Evolutionary conservation across 441 rosid species (phyloP).

Genomic region (Metrosideros polymorpha): DNA sequence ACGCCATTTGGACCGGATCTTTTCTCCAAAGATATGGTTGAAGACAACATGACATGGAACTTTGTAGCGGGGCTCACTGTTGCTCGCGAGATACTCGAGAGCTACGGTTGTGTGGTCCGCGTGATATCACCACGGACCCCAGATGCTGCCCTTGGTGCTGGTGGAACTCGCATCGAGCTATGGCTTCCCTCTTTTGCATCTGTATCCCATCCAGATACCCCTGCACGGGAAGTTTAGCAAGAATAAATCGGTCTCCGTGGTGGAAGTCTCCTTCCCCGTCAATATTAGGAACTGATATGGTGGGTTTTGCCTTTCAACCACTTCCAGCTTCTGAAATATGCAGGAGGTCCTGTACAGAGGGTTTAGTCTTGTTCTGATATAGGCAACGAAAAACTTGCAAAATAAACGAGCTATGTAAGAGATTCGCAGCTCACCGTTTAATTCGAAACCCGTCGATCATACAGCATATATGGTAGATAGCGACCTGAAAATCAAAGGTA

Average conservation of each 20-base stretch:
- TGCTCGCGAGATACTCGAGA: conserved; percentile 85
- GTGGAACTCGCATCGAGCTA: conserved; percentile 77
- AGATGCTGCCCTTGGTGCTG: conserved; percentile 60
- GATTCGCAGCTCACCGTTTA: neutral
- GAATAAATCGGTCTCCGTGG: neutral
- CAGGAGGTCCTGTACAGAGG: neutral
- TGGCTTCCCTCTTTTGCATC: conserved; percentile 66
- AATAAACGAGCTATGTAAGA: neutral
- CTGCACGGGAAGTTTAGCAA: conserved; percentile 10
- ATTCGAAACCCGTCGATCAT: neutral
- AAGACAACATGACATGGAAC: conserved; percentile 98
- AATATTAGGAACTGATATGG: neutral
- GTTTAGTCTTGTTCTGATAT: neutral
- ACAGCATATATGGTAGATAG: neutral
- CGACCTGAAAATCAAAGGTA: neutral
- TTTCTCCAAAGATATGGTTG: conserved; percentile 56
- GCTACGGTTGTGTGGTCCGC: conserved; percentile 75
- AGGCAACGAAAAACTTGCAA: neutral
- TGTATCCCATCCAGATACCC: conserved; percentile 24
- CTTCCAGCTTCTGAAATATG: neutral
- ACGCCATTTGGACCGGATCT: conserved; percentile 81
- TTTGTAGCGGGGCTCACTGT: conserved; percentile 82
- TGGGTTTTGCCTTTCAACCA: neutral
- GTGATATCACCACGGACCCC: conserved; percentile 63
- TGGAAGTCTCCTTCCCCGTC: neutral